A percentile compares a stretch with the other conserved stretches of the same genome.
Evolutionary conservation across 1,284 basidiomycete genomes (phyloP).

Genomic region (Leccinum angustisporum): DNA sequence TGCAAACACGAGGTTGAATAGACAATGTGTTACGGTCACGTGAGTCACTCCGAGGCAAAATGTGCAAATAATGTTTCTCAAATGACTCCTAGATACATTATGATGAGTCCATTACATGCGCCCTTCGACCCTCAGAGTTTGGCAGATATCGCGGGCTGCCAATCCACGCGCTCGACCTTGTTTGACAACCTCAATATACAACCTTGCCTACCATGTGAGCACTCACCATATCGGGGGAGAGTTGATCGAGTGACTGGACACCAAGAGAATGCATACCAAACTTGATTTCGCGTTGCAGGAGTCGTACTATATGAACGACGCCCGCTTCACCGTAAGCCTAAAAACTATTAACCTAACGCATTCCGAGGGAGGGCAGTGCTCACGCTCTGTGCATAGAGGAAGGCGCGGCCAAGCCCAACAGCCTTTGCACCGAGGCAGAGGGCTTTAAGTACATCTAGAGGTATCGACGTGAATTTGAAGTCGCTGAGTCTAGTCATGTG

Average conservation of each 20-base stretch:
- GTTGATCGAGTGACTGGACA: slow-evolving; percentile 65
- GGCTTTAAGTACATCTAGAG: slow-evolving; percentile 82
- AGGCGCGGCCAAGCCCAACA: slow-evolving; percentile 86
- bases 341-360: slow-evolving; percentile 6
- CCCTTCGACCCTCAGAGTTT: slow-evolving; percentile 20
- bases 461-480: slow-evolving; percentile 1
- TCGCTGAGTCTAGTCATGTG: background rate
- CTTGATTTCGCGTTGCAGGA: slow-evolving; percentile 80
- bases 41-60: slow-evolving; percentile 7
- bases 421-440: slow-evolving; percentile 88
- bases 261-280: slow-evolving; percentile 81
- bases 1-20: slow-evolving; percentile 9
- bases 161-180: slow-evolving; percentile 66
- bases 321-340: slow-evolving; percentile 84
- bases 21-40: slow-evolving; percentile 24
- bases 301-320: slow-evolving; percentile 70
- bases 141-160: slow-evolving; percentile 46
- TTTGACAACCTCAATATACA: slow-evolving; percentile 51
- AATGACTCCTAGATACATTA: background rate
- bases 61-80: background rate
- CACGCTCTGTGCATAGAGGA: slow-evolving; percentile 89
- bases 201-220: background rate
- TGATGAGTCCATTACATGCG: background rate
- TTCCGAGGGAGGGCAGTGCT: slow-evolving; percentile 23
- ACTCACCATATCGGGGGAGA: slow-evolving; percentile 79